Percentiles rank a stretch among this genome's conserved stretches.
These are phyloP conservation scores for Ceratobasidium sp. DNA, from an alignment of 1,284 basidiomycete genomes.

Conservation along the genomic window DNA sequence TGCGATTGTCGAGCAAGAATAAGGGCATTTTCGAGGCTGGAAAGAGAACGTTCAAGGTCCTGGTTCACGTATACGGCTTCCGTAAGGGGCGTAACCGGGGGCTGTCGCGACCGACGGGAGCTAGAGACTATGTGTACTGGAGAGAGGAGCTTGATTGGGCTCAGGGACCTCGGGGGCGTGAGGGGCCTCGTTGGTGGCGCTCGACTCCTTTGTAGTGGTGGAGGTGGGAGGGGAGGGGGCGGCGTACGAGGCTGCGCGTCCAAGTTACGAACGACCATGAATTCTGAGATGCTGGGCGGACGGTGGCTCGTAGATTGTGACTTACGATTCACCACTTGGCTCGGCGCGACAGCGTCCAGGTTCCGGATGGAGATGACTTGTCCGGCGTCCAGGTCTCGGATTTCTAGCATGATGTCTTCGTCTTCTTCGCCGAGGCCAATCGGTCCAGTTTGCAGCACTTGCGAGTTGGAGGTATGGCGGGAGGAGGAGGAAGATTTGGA, in stretches of 20 bases:
- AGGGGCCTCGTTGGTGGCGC: neutral
- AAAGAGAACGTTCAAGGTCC: slow-evolving; percentile 29
- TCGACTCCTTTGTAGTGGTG: neutral
- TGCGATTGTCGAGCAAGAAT: neutral
- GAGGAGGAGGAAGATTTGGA: neutral
- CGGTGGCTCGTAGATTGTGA: slow-evolving; percentile 40
- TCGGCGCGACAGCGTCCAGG: slow-evolving; percentile 1
- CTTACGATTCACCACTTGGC: slow-evolving; percentile 32
- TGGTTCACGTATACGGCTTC: slow-evolving; percentile 36
- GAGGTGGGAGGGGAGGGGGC: neutral
- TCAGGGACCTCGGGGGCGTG: slow-evolving; percentile 16
- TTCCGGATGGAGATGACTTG: neutral
- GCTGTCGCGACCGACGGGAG: neutral
- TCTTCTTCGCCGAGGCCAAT: slow-evolving; percentile 2
- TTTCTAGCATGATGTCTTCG: slow-evolving; percentile 29
- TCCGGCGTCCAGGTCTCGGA: slow-evolving; percentile 26
- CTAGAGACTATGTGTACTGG: slow-evolving; percentile 5
- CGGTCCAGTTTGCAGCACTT: neutral
- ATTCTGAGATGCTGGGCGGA: slow-evolving; percentile 38
- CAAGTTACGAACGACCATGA: slow-evolving; percentile 37
- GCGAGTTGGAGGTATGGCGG: neutral
- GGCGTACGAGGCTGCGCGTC: slow-evolving; percentile 35
- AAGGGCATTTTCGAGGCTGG: slow-evolving; percentile 17
- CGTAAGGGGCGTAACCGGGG: slow-evolving; percentile 18
- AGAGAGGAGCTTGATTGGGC: slow-evolving; percentile 16